Evolutionary conservation across 2,329 filamentous ascomycete genomes (phyloP).

Genomic region (Colletotrichum viniferum): DNA sequence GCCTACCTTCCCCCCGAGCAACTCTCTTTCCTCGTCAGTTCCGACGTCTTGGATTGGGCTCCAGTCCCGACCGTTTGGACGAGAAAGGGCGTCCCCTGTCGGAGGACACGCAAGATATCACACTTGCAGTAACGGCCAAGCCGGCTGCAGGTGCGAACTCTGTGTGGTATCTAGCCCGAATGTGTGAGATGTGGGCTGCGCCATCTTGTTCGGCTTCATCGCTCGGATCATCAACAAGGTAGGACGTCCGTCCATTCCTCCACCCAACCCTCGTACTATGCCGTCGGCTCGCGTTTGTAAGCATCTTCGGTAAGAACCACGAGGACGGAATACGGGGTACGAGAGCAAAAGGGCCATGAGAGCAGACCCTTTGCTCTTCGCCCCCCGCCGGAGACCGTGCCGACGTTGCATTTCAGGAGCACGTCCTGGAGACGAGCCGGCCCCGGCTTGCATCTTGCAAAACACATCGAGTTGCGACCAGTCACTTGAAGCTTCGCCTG

Average conservation of each 20-base stretch:
- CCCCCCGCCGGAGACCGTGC: not conserved
- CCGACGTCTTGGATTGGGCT: not conserved
- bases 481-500: not conserved
- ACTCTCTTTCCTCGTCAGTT: not conserved
- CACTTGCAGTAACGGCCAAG: not conserved
- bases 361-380: not conserved
- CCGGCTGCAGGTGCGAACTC: not conserved
- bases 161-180: not conserved
- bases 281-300: not conserved
- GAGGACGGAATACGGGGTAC: not conserved
- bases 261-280: not conserved
- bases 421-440: not conserved
- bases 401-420: slow-evolving; percentile 12
- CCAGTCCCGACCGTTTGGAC: slow-evolving; percentile 5
- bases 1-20: not conserved
- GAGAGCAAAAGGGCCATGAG: not conserved
- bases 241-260: not conserved
- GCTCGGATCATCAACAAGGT: not conserved
- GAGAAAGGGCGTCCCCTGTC: not conserved
- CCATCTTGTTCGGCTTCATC: not conserved
- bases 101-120: not conserved
- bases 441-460: not conserved
- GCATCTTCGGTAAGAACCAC: not conserved
- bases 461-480: not conserved
- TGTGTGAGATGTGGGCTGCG: not conserved